Evolutionary conservation across 208 protist genomes (phyloP), one percentile per base, ranked within the genome.

Genomic region (Crithidia bombi): DNA sequence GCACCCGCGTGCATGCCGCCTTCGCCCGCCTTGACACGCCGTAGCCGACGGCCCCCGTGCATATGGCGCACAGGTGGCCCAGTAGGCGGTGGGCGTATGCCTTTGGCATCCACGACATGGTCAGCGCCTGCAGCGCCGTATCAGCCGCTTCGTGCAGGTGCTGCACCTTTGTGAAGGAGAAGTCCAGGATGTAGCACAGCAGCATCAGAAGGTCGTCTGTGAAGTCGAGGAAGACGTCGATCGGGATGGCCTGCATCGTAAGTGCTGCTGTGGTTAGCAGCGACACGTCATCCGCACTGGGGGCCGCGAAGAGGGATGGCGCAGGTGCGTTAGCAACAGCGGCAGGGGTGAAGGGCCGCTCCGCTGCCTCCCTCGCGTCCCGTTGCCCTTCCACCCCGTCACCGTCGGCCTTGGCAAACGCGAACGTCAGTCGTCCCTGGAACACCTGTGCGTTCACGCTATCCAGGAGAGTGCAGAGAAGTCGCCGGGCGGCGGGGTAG

Each of bases 151-250:
- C 32, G 54, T 73, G 61, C 41, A 89, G 46, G 50, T 72, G 61
- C 56, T 93, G 84, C 25, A 79, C 66, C 54, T 92, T 76, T 5
- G 78, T 73, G 32, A 89, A 80, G 3, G 68, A 52, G 26, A 87
- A 25, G 64, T 95, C 87, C 14, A 95, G 46, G 47, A 55, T 56
- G 63, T 46, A 58, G 68, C 61, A 73, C n/a, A 72, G 68, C 55
- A 80, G 32, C 63, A 52, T 26, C 15, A 79, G 21, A 21, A 70
- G 17, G 23, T 73, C 67, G 25, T 38, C 26, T 9, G 32, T 33
- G 30, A 65, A 46, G n/a, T 61, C 41, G 25, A 68, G 30, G 9
- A 69, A 59, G 6, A 69, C 14, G 5, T 43, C 62, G 21, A 59
- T 26, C 38, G 54, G 46, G 7, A 44, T 65, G 11, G 11, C 2